Conservation (phyloP, 2,329 filamentous ascomycete species). For the Samsoniella hepiali region DNA sequence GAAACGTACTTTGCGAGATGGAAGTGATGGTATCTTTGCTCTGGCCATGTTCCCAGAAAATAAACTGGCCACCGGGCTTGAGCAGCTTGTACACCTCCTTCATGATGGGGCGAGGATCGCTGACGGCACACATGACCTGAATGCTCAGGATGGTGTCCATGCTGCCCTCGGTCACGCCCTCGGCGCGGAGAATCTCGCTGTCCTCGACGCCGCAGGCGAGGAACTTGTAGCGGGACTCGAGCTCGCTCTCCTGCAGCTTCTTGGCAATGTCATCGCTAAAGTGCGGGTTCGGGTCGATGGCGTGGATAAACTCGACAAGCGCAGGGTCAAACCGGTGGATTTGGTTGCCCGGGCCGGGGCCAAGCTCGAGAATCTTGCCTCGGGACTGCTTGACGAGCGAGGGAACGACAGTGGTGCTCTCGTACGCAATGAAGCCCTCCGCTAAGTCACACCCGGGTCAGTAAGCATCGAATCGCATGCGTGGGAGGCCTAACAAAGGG, state of each 20-base stretch:
- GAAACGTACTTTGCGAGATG: constrained; percentile 2
- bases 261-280: constrained; percentile 32
- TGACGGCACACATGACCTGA: constrained; percentile 42
- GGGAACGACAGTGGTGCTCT: constrained; percentile 15
- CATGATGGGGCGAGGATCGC: constrained; percentile 27
- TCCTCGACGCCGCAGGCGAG: constrained; percentile 38
- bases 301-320: constrained; percentile 35
- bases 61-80: constrained; percentile 43
- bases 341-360: constrained; percentile 43
- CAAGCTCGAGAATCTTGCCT: constrained; percentile 39
- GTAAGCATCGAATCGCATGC: neutral
- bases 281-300: constrained; percentile 38
- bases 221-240: constrained; percentile 37
- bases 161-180: constrained; percentile 34
- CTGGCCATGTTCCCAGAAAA: constrained; percentile 44
- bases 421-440: constrained; percentile 15
- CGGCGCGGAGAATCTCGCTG: constrained; percentile 31
- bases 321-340: constrained; percentile 36
- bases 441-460: neutral
- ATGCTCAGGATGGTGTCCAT: constrained; percentile 41
- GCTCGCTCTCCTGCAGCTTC: constrained; percentile 27
- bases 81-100: constrained; percentile 39
- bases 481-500: no score
- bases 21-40: constrained; percentile 1
- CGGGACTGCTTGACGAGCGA: constrained; percentile 1